A percentile compares a stretch with the other conserved stretches of the same genome.
Conservation (phyloP, 2,329 filamentous ascomycete genomes). For the Fusarium odoratissimum region DNA sequence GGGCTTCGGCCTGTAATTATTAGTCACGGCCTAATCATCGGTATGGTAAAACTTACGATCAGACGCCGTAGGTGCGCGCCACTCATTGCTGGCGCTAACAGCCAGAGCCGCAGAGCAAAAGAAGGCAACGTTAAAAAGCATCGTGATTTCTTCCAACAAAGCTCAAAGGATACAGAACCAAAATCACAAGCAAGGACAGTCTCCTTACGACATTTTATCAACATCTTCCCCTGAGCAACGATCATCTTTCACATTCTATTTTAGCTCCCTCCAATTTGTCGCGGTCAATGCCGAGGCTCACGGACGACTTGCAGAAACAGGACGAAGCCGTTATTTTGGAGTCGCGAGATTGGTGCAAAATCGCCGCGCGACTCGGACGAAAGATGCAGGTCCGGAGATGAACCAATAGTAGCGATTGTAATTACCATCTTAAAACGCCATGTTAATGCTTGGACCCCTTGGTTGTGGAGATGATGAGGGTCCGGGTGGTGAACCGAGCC, state of each 20-base stretch:
- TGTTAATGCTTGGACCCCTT: slow-evolving; percentile 8
- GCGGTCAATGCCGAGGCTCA: slow-evolving; percentile 27
- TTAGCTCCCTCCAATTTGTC: slow-evolving; percentile 2
- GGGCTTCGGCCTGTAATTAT: slow-evolving; percentile 32
- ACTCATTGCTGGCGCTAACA: slow-evolving; percentile 33
- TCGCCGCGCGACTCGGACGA: neutral
- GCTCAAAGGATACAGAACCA: neutral
- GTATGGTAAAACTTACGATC: slow-evolving; percentile 22
- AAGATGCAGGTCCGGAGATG: neutral
- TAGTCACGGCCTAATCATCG: neutral
- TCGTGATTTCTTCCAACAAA: neutral
- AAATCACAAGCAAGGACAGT: neutral
- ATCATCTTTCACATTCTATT: neutral
- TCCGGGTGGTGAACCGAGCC: neutral
- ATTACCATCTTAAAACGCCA: slow-evolving; percentile 23
- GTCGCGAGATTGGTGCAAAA: slow-evolving; percentile 18
- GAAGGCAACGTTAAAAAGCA: slow-evolving; percentile 33
- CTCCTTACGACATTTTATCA: slow-evolving; percentile 1
- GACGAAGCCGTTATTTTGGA: neutral
- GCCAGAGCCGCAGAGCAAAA: slow-evolving; percentile 24
- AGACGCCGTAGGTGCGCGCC: slow-evolving; percentile 15
- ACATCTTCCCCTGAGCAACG: neutral
- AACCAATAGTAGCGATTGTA: slow-evolving; percentile 4
- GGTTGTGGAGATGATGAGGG: slow-evolving; percentile 2
- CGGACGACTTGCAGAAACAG: slow-evolving; percentile 18